Conservation (phyloP, 83 land plant species). For the Picea abies region DNA sequence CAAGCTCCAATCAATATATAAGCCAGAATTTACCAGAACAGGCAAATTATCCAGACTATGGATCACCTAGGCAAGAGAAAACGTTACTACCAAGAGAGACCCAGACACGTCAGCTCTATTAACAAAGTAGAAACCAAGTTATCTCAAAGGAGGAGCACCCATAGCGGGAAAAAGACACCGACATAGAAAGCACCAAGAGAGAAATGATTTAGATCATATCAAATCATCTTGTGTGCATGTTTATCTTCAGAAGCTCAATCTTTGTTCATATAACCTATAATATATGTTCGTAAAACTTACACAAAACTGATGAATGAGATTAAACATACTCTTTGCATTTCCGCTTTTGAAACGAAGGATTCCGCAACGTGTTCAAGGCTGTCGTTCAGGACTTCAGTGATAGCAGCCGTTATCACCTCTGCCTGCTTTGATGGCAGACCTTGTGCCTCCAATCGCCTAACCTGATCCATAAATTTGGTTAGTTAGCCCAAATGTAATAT, state of each 20-base stretch:
- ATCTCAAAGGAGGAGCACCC: background rate
- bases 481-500: too few species aligned
- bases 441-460: slow-evolving; percentile 77
- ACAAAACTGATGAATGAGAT: background rate
- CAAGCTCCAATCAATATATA: background rate
- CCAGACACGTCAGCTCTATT: background rate
- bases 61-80: background rate
- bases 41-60: background rate
- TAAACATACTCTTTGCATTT: slow-evolving; percentile 72
- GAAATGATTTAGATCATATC: background rate
- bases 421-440: slow-evolving; percentile 90
- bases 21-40: background rate
- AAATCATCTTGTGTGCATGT: background rate
- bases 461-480: too few species aligned
- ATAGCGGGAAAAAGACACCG: too few species aligned
- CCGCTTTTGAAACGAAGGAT: slow-evolving; percentile 67
- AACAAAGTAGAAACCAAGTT: slow-evolving; percentile 3
- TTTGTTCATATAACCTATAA: background rate
- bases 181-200: background rate
- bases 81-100: too few species aligned
- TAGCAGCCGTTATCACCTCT: slow-evolving; percentile 84
- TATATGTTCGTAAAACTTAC: too few species aligned
- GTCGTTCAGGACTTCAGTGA: slow-evolving; percentile 84
- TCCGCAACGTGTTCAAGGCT: slow-evolving; percentile 83
- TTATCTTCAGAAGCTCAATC: background rate